These are phyloP conservation scores for Ceratobasidium sp. DNA, from an alignment of 1,284 basidiomycete species.

Conservation along the genomic window DNA sequence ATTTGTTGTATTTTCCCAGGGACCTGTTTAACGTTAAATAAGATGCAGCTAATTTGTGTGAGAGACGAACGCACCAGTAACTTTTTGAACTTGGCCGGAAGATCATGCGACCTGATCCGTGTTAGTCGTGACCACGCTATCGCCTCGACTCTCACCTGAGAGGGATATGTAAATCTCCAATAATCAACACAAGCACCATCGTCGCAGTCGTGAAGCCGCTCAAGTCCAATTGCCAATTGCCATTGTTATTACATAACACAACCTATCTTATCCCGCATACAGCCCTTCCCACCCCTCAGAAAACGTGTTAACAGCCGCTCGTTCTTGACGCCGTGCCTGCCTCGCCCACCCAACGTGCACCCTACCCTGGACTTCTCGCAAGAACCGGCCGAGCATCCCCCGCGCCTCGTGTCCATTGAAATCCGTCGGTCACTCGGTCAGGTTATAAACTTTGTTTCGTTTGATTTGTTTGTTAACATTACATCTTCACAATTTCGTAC, in stretches of 20 bases:
- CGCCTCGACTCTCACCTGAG: slow-evolving; percentile 60
- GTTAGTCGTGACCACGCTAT: not conserved
- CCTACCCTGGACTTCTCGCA: not conserved
- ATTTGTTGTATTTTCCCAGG: slow-evolving; percentile 99
- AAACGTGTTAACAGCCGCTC: not conserved
- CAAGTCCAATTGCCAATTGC: not conserved
- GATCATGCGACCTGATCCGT: slow-evolving; percentile 73
- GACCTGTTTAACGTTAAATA: slow-evolving; percentile 56
- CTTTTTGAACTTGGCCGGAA: slow-evolving; percentile 97
- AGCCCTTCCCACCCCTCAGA: not conserved
- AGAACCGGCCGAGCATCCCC: not conserved
- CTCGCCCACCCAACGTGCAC: not conserved
- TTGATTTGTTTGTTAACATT: slow-evolving; percentile 11
- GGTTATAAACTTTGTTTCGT: slow-evolving; percentile 22
- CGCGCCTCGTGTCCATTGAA: not conserved
- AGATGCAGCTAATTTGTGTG: not conserved
- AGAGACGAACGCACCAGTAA: slow-evolving; percentile 68
- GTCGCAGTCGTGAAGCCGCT: slow-evolving; percentile 5
- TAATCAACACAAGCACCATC: slow-evolving; percentile 90
- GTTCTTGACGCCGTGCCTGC: not conserved
- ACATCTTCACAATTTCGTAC: slow-evolving; percentile 17
- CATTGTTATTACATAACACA: not conserved
- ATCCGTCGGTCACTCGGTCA: not conserved
- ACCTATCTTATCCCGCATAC: not conserved
- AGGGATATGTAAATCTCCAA: slow-evolving; percentile 95